A percentile compares a stretch with the other conserved stretches of the same genome.
These are phyloP conservation scores for Gymnopus androsaceus DNA, from an alignment of 1,284 basidiomycete species.

Conservation along the genomic window DNA sequence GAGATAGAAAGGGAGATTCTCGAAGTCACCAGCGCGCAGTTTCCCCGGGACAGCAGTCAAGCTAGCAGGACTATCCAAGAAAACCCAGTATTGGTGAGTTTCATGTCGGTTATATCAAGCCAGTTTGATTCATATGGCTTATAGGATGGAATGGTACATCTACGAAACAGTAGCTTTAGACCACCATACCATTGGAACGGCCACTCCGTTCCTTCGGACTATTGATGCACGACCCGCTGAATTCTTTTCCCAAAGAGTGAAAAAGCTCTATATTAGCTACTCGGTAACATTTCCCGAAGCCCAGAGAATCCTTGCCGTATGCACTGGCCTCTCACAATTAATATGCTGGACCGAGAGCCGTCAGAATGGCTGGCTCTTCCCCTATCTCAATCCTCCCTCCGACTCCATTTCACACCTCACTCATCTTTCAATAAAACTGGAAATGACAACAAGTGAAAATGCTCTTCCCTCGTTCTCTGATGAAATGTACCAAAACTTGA, in stretches of 20 bases:
- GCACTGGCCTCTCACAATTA: slow-evolving; percentile 25
- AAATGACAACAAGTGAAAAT: background rate
- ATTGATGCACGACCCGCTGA: slow-evolving; percentile 25
- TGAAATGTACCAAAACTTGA: slow-evolving; percentile 26
- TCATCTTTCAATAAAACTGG: slow-evolving; percentile 9
- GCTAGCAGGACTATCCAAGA: slow-evolving; percentile 25
- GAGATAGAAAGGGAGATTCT: slow-evolving; percentile 30
- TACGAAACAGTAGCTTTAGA: slow-evolving; percentile 33
- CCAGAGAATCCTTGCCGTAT: slow-evolving; percentile 25
- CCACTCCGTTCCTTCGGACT: slow-evolving; percentile 29
- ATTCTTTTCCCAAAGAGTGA: slow-evolving; percentile 32
- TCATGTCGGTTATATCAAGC: background rate
- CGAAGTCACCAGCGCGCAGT: slow-evolving; percentile 24
- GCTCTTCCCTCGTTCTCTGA: slow-evolving; percentile 16
- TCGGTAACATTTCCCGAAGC: slow-evolving; percentile 22
- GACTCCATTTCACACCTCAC: background rate
- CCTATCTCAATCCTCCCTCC: slow-evolving; percentile 2
- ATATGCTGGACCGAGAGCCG: slow-evolving; percentile 28
- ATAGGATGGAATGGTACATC: slow-evolving; percentile 32
- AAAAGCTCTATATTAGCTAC: slow-evolving; percentile 28
- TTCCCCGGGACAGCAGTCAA: slow-evolving; percentile 23
- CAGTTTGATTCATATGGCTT: background rate
- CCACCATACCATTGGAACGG: slow-evolving; percentile 12
- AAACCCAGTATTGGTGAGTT: slow-evolving; percentile 28
- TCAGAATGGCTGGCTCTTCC: background rate